phyloP scores from a whole-genome alignment of 176 grass and related monocot genomes.

The Metroxylon sagu region DNA sequence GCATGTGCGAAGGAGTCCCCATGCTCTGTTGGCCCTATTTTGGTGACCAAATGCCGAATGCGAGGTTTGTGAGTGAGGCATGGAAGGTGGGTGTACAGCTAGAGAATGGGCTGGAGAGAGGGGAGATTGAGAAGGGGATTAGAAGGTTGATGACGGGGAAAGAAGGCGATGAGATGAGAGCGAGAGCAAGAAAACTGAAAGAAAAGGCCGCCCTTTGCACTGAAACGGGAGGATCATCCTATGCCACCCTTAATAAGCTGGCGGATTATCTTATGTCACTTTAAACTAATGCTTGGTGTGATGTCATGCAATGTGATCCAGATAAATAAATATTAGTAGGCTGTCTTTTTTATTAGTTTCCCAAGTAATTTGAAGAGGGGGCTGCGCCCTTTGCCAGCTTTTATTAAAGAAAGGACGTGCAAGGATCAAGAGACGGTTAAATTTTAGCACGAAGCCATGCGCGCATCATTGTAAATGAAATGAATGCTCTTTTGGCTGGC shows the following conservation, averaged over 20 bases:
- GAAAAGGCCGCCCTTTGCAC: background rate
- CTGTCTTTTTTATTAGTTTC: no score
- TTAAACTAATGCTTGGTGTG: background rate
- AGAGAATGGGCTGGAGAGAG: background rate
- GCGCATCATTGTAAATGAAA: no score
- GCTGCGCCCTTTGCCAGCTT: no score
- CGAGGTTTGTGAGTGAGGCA: background rate
- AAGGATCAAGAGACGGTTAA: no score
- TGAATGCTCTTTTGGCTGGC: no score
- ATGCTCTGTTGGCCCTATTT: background rate
- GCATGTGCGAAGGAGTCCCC: no score
- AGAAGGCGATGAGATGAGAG: background rate
- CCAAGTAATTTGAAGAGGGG: no score
- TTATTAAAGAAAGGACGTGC: no score
- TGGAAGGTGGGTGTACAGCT: background rate
- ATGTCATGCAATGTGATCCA: no score
- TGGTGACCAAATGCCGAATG: conserved; percentile 14
- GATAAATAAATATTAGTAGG: no score
- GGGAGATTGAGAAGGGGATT: background rate
- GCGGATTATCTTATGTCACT: background rate
- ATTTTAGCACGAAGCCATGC: no score
- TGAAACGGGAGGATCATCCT: background rate
- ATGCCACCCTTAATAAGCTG: background rate
- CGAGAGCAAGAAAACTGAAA: background rate
- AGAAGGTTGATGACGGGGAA: background rate